phyloP scores from a whole-genome alignment of 1,139 yeast species.

The Yamadazyma diddensiae region DNA sequence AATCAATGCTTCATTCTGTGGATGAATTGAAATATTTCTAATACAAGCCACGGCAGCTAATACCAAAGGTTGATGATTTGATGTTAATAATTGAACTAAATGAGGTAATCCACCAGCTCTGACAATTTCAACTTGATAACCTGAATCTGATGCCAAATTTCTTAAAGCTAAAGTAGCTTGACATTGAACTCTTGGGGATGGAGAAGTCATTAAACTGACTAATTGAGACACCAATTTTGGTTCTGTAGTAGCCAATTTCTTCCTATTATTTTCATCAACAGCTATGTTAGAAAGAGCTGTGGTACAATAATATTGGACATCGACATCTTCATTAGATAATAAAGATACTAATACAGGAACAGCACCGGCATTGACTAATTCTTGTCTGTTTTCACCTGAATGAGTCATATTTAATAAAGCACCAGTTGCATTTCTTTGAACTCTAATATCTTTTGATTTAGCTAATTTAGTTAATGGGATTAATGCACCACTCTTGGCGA shows the following conservation, averaged over 20 bases:
- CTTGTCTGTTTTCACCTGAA: constrained; percentile 93
- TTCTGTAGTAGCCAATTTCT: constrained; percentile 84
- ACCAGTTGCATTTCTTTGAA: constrained; percentile 97
- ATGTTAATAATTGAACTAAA: constrained; percentile 79
- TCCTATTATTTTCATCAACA: constrained; percentile 88
- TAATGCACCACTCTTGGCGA: constrained; percentile 96
- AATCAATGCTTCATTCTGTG: constrained; percentile 89
- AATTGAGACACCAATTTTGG: constrained; percentile 89
- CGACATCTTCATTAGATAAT: constrained; percentile 84
- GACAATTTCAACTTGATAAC: constrained; percentile 92
- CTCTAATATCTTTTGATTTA: constrained; percentile 89
- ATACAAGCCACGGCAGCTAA: constrained; percentile 98
- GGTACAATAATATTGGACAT: constrained; percentile 97
- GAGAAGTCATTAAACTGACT: constrained; percentile 88
- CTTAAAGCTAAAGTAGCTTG: constrained; percentile 96
- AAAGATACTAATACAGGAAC: constrained; percentile 94
- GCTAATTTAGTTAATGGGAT: constrained; percentile 93
- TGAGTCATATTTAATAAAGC: constrained; percentile 98
- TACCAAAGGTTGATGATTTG: constrained; percentile 88
- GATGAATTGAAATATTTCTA: constrained; percentile 94
- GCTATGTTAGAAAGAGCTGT: constrained; percentile 97
- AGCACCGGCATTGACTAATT: constrained; percentile 95
- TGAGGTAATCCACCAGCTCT: constrained; percentile 95
- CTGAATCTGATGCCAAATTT: constrained; percentile 91
- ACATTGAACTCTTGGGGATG: constrained; percentile 92